phyloP scores from a whole-genome alignment of 2,329 filamentous ascomycete species.

The Neodidymelliopsis sp. region DNA sequence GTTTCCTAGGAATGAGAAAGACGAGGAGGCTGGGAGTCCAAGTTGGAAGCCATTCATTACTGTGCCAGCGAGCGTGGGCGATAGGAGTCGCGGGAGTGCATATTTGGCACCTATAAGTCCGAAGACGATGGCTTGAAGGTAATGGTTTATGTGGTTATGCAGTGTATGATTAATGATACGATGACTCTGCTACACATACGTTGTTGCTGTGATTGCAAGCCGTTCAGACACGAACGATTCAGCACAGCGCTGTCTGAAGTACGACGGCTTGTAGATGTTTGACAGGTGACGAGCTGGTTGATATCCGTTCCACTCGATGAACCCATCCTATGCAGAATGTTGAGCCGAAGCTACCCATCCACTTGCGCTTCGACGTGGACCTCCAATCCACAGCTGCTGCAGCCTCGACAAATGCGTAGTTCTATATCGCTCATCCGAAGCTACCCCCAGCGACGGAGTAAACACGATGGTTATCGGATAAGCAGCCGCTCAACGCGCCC shows the following conservation, averaged over 20 bases:
- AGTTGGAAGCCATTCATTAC: conserved; percentile 46
- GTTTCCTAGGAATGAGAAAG: conserved; percentile 16
- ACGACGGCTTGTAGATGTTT: too few relatives aligned
- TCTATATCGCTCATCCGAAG: not conserved
- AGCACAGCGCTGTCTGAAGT: too few relatives aligned
- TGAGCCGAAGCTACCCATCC: conserved; percentile 14
- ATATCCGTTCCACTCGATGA: not conserved
- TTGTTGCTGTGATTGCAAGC: not conserved
- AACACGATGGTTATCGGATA: conserved; percentile 1
- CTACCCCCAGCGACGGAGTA: not conserved
- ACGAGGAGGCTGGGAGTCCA: conserved; percentile 23
- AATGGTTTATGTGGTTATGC: not conserved
- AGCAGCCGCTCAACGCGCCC: conserved; percentile 3
- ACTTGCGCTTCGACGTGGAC: not conserved
- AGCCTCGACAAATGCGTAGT: not conserved
- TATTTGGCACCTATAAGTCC: conserved; percentile 23
- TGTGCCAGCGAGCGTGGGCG: conserved; percentile 41
- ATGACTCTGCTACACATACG: not conserved
- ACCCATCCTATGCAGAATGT: not conserved
- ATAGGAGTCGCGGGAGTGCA: conserved; percentile 30
- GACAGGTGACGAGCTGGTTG: too few relatives aligned
- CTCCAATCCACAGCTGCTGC: not conserved
- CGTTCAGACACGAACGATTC: too few relatives aligned
- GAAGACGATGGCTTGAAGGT: conserved; percentile 3
- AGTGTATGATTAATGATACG: not conserved